Evolutionary conservation across 1,284 basidiomycete species (phyloP), one percentile per base, ranked within the genome.

Genomic region (Cutaneotrichosporon spelunceum): DNA sequence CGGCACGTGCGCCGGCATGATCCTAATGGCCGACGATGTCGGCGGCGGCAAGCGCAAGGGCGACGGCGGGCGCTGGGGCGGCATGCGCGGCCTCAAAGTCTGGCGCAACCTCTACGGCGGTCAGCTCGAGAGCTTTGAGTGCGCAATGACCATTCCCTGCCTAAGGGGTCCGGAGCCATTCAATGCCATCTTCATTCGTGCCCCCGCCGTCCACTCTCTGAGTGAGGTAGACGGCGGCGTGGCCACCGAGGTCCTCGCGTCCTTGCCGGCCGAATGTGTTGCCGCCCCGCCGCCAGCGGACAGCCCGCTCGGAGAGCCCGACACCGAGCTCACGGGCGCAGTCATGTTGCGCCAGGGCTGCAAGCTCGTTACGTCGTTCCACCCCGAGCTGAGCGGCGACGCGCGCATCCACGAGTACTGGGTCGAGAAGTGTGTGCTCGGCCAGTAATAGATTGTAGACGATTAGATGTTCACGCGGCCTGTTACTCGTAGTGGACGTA

Each of bases 1-100:
- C 91, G 95, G 95, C 3, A 98, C 94, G 0, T 99, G 95, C 77
- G 95, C 95, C 0, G 95, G 95, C 21, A 94, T 95, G 68, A 98
- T 99, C 67, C 82, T 98, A 54, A 85, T 98, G 48, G 85, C 91
- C 3, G 84, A 78, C 65, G 76, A 76, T 0, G 72, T 91, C 16
- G 86, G 87, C 65, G 88, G 89, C 53, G 85, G 87, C 13, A 95
- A 94, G 81, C 57, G 70, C 36, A 65, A 2, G 65, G 70, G 54
- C 45, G 64, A 56, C 68, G 71, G 49, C 30, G 36, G 13, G 30
- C 58, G 45, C 53, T 82, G 97, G 21, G 88, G 88, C 29, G 93
- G 90, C 19, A 85, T 97, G 13, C 62, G 62, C 63, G 87, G 88
- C 19, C 83, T 95, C 62, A 85, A 85, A 13, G 88, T 95, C 9